A percentile compares a stretch with the other conserved stretches of the same genome.
Evolutionary conservation across 495 filamentous ascomycete genomes (phyloP).

Genomic region (Penicillium silybi): DNA sequence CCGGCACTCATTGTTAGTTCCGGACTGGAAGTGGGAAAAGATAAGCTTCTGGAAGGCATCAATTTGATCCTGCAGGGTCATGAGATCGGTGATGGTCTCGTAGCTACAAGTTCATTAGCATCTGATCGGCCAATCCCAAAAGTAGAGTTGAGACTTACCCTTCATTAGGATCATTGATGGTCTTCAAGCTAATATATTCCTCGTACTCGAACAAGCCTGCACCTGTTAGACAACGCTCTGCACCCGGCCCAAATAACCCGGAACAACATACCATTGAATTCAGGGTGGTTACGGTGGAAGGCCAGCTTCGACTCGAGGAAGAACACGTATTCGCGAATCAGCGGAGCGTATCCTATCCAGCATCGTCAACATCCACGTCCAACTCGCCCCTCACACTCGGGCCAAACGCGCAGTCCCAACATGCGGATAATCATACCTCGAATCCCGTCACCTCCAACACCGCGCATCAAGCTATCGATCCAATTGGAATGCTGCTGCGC

Average conservation of each 20-base stretch:
- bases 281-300: conserved; percentile 94
- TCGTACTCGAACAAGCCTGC: conserved; percentile 90
- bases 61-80: conserved; percentile 96
- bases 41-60: conserved; percentile 97
- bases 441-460: conserved; percentile 78
- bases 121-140: not conserved
- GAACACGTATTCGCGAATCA: conserved; percentile 94
- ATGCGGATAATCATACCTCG: conserved; percentile 51
- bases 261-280: conserved; percentile 77
- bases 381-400: not conserved
- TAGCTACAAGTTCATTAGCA: conserved; percentile 52
- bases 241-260: not conserved
- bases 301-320: conserved; percentile 88
- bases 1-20: conserved; percentile 91
- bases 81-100: conserved; percentile 93
- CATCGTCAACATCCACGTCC: conserved; percentile 10
- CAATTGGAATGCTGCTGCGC: conserved; percentile 84
- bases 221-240: conserved; percentile 12
- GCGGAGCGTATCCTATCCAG: conserved; percentile 71
- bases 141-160: conserved; percentile 44
- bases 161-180: conserved; percentile 98
- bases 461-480: conserved; percentile 88
- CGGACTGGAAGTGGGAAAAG: conserved; percentile 89
- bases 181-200: conserved; percentile 96
- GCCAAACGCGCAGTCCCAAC: not conserved